Evolutionary conservation across 805 yeast species (phyloP), one percentile per base, ranked within the genome.

Genomic region (Saturnispora kantuleensis): DNA sequence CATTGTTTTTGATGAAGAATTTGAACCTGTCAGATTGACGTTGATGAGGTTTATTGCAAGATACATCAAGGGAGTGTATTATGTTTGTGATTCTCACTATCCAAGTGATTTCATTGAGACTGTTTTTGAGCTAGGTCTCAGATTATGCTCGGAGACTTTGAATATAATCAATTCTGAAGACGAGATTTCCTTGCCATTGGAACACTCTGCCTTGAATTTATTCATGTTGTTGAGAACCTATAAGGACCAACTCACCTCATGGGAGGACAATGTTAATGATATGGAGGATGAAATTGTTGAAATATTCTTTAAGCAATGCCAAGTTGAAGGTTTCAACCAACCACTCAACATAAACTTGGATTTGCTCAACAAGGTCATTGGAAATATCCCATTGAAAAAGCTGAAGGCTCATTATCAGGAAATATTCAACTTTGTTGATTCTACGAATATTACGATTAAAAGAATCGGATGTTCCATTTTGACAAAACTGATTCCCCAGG

Each of bases 1-100:
- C 16, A 52, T 71, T 41, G 76, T 82, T 1, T 81, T 75, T 56
- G 86, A 79, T 15, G 60, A 64, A 0, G 70, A 64, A 6, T 85
- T 83, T 48, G 53, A 65, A 13, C 58, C 66, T 5, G 58, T 77
- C 28, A 68, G 90, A 56, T 58, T 76, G 16, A 73, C 69, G 29
- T 54, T 83, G 18, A 57, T 78, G 12, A 68, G 67, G 21, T 69
- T 82, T 40, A 66, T 54, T 21, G 50, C 45, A 30, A 42, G 46
- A 2, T 64, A 59, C 39, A 42, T 58, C 29, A 53, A 33, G 51
- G 67, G 35, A 67, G 66, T 32, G 52, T 54, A 57, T 31, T 50
- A 49, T 32, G 57, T 56, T 12, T 55, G 62, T 38, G 66, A 59
- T 45, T 31, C 54, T 3, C 40, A 43, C 7, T 59, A 59, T 40